Conservation (phyloP, 352 stramenopile genomes). For the Phytophthora idaei region DNA sequence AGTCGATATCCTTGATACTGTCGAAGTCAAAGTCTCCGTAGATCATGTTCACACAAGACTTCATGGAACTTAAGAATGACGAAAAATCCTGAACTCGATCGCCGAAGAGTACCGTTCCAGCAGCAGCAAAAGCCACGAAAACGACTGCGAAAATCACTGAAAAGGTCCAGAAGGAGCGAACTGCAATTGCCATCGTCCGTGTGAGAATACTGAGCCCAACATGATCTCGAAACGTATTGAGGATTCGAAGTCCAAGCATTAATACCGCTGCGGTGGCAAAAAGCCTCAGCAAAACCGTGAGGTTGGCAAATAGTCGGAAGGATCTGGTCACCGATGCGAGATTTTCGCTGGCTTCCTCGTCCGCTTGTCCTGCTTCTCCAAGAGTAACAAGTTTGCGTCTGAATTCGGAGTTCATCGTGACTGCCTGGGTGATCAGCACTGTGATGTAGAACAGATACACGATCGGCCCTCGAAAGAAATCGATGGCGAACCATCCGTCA, state of each 20-base stretch:
- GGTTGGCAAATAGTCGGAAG: conserved; percentile 37
- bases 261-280: conserved; percentile 43
- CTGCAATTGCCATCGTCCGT: conserved; percentile 51
- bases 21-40: conserved; percentile 71
- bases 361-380: conserved; percentile 31
- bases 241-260: conserved; percentile 42
- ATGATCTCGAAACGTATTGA: conserved; percentile 62
- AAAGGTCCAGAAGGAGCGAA: conserved; percentile 59
- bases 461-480: conserved; percentile 28
- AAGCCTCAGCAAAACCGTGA: conserved; percentile 41
- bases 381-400: conserved; percentile 49
- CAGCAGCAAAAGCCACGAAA: conserved; percentile 56
- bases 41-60: conserved; percentile 74
- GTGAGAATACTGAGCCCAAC: conserved; percentile 63
- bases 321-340: conserved; percentile 26
- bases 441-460: conserved; percentile 50
- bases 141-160: conserved; percentile 63
- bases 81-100: conserved; percentile 58
- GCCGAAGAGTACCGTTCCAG: conserved; percentile 58
- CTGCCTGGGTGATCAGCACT: conserved; percentile 43
- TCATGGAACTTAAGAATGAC: conserved; percentile 44
- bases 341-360: conserved; percentile 18
- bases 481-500: conserved; percentile 39
- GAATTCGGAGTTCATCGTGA: conserved; percentile 45
- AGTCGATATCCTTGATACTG: conserved; percentile 51